These are phyloP conservation scores for Gnetum montanum DNA, from an alignment of 75 land plant species.

Conservation along the genomic window DNA sequence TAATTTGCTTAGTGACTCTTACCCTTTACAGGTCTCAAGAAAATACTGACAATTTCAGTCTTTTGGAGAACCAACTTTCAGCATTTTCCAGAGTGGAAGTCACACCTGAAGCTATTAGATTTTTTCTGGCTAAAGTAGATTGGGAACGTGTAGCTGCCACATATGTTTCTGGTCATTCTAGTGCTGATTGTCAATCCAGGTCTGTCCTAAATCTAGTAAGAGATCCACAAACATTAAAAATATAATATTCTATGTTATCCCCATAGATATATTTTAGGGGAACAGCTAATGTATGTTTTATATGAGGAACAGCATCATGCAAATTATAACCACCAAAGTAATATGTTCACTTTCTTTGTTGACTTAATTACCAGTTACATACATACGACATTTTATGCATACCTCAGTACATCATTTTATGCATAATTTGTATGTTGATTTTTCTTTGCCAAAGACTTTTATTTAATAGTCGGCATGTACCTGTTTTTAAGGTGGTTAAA, in stretches of 20 bases:
- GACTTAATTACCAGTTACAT: too few relatives aligned
- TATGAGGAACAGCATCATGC: too few relatives aligned
- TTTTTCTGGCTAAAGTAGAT: slow-evolving; percentile 46
- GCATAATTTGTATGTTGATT: too few relatives aligned
- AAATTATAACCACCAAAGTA: too few relatives aligned
- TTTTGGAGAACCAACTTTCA: slow-evolving; percentile 31
- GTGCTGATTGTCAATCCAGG: slow-evolving; percentile 79
- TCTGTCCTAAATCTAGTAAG: slow-evolving; percentile 4
- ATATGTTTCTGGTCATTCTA: slow-evolving; percentile 50
- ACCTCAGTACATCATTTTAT: too few relatives aligned
- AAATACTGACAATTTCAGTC: slow-evolving; percentile 19
- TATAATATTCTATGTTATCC: too few relatives aligned
- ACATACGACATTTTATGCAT: too few relatives aligned
- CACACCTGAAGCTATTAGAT: slow-evolving; percentile 48
- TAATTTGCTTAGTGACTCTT: neutral
- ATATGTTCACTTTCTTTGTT: neutral
- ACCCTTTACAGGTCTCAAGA: slow-evolving; percentile 21
- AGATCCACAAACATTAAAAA: too few relatives aligned
- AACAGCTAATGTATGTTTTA: too few relatives aligned
- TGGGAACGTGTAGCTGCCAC: slow-evolving; percentile 74
- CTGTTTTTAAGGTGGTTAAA: slow-evolving; percentile 70
- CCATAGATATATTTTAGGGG: too few relatives aligned
- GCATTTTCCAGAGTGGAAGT: slow-evolving; percentile 34
- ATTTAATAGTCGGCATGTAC: too few relatives aligned
- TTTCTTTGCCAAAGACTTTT: too few relatives aligned